These are phyloP conservation scores for Debaryomyces coudertii DNA, from an alignment of 1,139 yeast species.

Conservation along the genomic window DNA sequence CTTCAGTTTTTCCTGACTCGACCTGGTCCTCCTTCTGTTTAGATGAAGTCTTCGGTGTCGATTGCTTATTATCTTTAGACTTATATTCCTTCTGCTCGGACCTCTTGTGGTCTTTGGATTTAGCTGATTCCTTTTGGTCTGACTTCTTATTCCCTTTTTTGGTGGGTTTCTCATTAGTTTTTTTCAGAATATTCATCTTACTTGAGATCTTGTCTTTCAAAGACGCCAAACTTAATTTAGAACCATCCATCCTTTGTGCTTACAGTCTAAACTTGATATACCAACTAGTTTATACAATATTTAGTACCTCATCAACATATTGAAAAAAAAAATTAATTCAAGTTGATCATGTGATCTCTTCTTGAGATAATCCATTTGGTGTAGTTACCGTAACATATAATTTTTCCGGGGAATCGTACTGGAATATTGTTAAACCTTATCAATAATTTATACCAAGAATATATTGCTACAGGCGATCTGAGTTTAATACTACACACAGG, in stretches of 20 bases:
- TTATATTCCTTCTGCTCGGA: constrained; percentile 36
- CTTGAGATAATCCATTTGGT: constrained; percentile 5
- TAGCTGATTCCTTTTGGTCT: constrained; percentile 34
- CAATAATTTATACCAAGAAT: not conserved
- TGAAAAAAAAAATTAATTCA: constrained; percentile 10
- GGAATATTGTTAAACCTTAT: not conserved
- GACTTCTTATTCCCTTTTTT: constrained; percentile 51
- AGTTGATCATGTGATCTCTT: constrained; percentile 4
- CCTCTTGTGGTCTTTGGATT: constrained; percentile 13
- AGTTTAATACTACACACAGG: not conserved
- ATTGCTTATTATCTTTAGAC: constrained; percentile 10
- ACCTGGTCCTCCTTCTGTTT: constrained; percentile 11
- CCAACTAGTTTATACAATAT: not conserved
- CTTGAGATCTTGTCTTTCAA: constrained; percentile 60
- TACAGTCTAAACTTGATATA: not conserved
- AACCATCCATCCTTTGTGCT: constrained; percentile 30
- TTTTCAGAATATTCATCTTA: constrained; percentile 38
- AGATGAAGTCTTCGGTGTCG: not conserved
- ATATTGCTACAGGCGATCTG: no score
- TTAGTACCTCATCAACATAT: constrained; percentile 11
- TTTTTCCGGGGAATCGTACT: constrained; percentile 8
- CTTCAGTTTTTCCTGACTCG: constrained; percentile 19
- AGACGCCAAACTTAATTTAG: constrained; percentile 50
- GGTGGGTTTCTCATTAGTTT: constrained; percentile 24
- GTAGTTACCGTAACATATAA: constrained; percentile 1